Conservation (phyloP, 2,329 filamentous ascomycete species). For the Stachybotrys echinatus region DNA sequence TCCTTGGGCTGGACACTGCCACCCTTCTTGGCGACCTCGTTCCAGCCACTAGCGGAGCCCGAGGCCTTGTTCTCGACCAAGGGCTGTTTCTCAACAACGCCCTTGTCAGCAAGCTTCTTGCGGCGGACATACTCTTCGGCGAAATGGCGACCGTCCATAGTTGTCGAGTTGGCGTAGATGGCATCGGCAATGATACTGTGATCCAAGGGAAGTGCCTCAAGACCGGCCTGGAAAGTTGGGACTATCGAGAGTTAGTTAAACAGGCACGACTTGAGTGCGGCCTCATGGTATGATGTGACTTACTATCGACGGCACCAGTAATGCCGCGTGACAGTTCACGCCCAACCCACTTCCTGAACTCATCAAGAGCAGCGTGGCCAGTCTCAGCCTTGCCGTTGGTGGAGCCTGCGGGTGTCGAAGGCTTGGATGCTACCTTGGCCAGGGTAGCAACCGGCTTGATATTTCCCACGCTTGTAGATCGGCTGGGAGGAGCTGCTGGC, state of each 20-base stretch:
- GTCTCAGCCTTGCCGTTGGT: constrained; percentile 32
- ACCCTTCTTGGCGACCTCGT: constrained; percentile 94
- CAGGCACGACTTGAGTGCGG: not conserved
- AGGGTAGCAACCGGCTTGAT: constrained; percentile 38
- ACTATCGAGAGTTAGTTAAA: constrained; percentile 45
- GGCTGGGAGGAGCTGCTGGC: constrained; percentile 44
- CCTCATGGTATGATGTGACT: too few species aligned
- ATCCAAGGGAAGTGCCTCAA: constrained; percentile 73
- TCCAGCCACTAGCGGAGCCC: constrained; percentile 70
- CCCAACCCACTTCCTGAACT: constrained; percentile 91
- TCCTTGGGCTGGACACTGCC: constrained; percentile 33
- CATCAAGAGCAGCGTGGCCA: constrained; percentile 63
- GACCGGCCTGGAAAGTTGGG: constrained; percentile 71
- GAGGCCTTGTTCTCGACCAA: constrained; percentile 45
- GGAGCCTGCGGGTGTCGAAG: constrained; percentile 33
- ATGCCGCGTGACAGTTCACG: constrained; percentile 73
- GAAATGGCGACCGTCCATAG: constrained; percentile 89
- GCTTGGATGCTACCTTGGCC: constrained; percentile 47
- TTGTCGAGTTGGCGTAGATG: constrained; percentile 80
- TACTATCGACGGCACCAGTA: constrained; percentile 45
- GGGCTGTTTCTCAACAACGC: constrained; percentile 71
- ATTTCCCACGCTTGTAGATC: constrained; percentile 36
- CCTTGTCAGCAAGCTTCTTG: constrained; percentile 89
- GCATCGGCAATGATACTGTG: constrained; percentile 81
- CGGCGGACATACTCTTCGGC: constrained; percentile 91